A percentile compares a stretch with the other conserved stretches of the same genome.
These are phyloP conservation scores for Gastrodia elata DNA, from an alignment of 106 monocot species.

Conservation along the genomic window DNA sequence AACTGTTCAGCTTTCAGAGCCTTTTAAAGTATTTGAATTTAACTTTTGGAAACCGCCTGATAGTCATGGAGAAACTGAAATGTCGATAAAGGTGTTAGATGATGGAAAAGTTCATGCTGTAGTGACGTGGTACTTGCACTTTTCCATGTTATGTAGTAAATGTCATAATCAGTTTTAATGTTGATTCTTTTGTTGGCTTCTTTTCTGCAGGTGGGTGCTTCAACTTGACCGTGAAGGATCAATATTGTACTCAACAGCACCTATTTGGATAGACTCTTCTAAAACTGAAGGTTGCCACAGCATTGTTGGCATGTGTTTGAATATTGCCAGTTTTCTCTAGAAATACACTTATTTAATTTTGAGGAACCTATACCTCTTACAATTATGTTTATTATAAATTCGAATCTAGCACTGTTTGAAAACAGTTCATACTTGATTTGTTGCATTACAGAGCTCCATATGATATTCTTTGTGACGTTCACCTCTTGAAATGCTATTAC, in stretches of 20 bases:
- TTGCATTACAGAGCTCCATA: neutral
- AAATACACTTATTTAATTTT: neutral
- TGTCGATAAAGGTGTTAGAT: constrained; percentile 33
- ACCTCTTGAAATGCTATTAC: neutral
- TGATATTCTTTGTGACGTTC: neutral
- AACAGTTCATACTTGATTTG: neutral
- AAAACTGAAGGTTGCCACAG: constrained; percentile 15
- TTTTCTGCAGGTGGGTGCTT: constrained; percentile 84
- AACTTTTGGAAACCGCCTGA: constrained; percentile 85
- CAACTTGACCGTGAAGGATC: constrained; percentile 75
- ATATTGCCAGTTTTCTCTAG: neutral
- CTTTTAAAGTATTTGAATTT: constrained; percentile 95
- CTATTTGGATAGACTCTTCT: constrained; percentile 45
- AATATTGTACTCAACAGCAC: constrained; percentile 84
- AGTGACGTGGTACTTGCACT: constrained; percentile 68
- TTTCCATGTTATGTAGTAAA: constrained; percentile 9
- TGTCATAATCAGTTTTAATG: constrained; percentile 3
- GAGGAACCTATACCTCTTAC: neutral
- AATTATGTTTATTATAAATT: neutral
- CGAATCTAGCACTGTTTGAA: neutral
- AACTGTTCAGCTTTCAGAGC: constrained; percentile 78
- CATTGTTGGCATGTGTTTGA: neutral
- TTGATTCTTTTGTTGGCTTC: neutral
- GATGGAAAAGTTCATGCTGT: constrained; percentile 75
- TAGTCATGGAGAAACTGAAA: constrained; percentile 50